These are phyloP conservation scores for Populus tremula DNA, from an alignment of 345 rosid species.

Conservation along the genomic window DNA sequence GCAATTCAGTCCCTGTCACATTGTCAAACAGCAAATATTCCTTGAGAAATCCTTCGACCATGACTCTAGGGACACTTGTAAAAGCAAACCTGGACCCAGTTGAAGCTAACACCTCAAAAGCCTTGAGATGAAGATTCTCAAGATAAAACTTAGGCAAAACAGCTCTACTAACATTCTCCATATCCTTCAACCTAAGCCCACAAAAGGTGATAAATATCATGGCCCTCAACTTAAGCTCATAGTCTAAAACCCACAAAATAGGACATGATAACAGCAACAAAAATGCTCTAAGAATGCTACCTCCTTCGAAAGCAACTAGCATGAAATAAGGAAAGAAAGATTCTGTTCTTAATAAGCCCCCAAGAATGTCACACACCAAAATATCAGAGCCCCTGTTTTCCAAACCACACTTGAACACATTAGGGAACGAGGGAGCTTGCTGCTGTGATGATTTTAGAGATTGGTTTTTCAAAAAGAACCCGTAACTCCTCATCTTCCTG, in stretches of 20 bases:
- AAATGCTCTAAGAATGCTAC: conserved; percentile 67
- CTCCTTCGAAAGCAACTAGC: conserved; percentile 93
- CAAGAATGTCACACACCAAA: conserved; percentile 65
- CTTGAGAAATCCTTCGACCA: conserved; percentile 70
- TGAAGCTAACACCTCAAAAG: conserved; percentile 47
- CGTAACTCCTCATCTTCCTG: conserved; percentile 56
- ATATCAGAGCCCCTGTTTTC: conserved; percentile 30
- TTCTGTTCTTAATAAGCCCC: conserved; percentile 50
- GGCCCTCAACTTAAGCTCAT: conserved; percentile 47
- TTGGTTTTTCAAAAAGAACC: conserved; percentile 42
- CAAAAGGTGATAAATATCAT: conserved; percentile 74
- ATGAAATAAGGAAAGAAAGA: conserved; percentile 90
- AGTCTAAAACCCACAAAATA: conserved; percentile 51
- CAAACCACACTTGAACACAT: conserved; percentile 32
- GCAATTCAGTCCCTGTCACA: conserved; percentile 76
- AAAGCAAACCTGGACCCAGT: conserved; percentile 47
- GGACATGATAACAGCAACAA: conserved; percentile 54
- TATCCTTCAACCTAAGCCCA: conserved; percentile 57
- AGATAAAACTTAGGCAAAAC: conserved; percentile 92
- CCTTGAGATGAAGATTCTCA: conserved; percentile 64
- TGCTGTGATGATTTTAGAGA: conserved; percentile 31
- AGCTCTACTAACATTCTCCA: conserved; percentile 64
- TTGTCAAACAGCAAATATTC: conserved; percentile 60
- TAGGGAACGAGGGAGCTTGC: conserved; percentile 17
- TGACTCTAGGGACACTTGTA: conserved; percentile 72